These are phyloP conservation scores for Oryza nivara DNA, from an alignment of 176 grass and related monocot genomes.

Conservation along the genomic window DNA sequence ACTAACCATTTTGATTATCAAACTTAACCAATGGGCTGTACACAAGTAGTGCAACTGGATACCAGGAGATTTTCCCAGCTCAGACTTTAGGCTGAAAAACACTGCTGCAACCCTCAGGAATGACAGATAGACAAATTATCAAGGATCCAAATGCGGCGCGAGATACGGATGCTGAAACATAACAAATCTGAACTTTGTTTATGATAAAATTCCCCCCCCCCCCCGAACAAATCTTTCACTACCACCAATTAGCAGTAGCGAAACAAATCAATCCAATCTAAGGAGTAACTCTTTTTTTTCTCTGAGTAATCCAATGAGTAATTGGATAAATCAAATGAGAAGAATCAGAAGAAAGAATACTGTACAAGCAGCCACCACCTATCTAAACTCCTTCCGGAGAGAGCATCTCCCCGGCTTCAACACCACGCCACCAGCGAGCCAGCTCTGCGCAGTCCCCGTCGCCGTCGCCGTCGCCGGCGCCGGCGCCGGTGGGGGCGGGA, in stretches of 20 bases:
- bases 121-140: background rate
- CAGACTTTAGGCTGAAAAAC: background rate
- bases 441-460: background rate
- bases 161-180: background rate
- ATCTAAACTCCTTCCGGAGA: conserved; percentile 48
- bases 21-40: background rate
- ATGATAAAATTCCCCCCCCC: background rate
- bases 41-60: background rate
- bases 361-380: conserved; percentile 20
- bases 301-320: conserved; percentile 16
- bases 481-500: too few species aligned
- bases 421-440: background rate
- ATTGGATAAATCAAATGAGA: conserved; percentile 27
- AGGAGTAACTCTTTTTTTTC: background rate
- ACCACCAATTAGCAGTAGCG: background rate
- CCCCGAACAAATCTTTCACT: background rate
- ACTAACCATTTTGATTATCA: background rate
- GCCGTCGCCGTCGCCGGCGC: background rate
- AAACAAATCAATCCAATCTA: conserved; percentile 5
- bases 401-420: conserved; percentile 20
- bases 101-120: background rate
- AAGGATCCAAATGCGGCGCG: background rate
- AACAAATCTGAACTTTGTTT: background rate
- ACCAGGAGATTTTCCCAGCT: background rate
- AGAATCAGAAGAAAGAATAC: background rate